phyloP scores from a whole-genome alignment of 2,329 filamentous ascomycete genomes.

The Blastomyces gilchristii region DNA sequence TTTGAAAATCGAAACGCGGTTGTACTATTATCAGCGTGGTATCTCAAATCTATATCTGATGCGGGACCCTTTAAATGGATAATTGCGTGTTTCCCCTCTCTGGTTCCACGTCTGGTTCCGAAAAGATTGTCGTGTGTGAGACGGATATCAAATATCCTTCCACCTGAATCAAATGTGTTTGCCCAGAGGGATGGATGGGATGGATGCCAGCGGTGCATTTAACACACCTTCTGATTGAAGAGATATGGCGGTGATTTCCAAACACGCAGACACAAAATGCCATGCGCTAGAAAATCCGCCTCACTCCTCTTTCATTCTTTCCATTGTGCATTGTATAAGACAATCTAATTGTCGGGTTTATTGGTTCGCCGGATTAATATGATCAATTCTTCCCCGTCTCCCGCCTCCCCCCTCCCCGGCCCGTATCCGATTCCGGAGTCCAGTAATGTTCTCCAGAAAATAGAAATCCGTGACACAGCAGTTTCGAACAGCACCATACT shows the following conservation, averaged over 20 bases:
- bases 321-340: not conserved
- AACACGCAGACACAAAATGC: too few relatives aligned
- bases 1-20: not conserved
- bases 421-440: too few relatives aligned
- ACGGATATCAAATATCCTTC: not conserved
- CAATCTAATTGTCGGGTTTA: too few relatives aligned
- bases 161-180: not conserved
- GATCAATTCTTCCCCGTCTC: too few relatives aligned
- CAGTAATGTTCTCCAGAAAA: too few relatives aligned
- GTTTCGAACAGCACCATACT: not conserved
- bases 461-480: not conserved
- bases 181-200: not conserved
- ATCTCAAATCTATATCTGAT: too few relatives aligned
- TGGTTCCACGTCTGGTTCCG: not conserved
- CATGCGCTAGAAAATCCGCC: not conserved
- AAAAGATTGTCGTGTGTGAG: not conserved
- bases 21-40: too few relatives aligned
- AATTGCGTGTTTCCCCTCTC: not conserved
- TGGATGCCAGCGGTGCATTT: not conserved
- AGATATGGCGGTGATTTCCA: not conserved
- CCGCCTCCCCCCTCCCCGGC: too few relatives aligned
- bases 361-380: too few relatives aligned
- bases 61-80: too few relatives aligned
- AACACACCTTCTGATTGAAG: not conserved
- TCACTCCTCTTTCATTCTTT: not conserved